Base-by-base conservation (phyloP, 257 asterid species). In the Fraxinus excelsior region DNA sequence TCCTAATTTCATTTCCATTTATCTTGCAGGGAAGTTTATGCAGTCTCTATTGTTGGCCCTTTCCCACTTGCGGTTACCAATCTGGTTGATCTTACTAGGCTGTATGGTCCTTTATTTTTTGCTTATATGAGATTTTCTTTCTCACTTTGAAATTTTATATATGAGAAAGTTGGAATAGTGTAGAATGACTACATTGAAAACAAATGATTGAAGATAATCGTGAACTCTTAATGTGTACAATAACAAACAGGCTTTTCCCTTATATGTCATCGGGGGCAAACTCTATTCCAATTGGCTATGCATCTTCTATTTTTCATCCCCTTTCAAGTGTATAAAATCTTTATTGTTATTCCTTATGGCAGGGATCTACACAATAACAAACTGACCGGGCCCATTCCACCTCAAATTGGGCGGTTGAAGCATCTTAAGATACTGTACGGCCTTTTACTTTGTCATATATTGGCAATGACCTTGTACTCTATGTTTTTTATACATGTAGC, bases 351-450 rank as follows among this genome's bases (percentile, higher is more conserved):
- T 78, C 77, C 42, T 34, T 73, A 58, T 80, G 85, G 80, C 97
- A 96, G 99, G 94, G 99, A 96, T 81, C 87, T 96, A 14, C 99
- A 96, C 44, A 96, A 96, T 76, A 96, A 96, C 95, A 96, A 96
- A 88, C 85, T 96, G 78, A 93, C 97, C 1, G 99, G 98, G 70
- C 98, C 97, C 35, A 94, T 96, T 76, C 98, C 98, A 79, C 85
- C 97, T 56, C 98, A 93, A 85, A 96, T 96, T 67, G 98, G 94
- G 76, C 94, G 97, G 29, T 80, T 96, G 92, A 96, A 88, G 91
- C 98, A 91, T 85, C 97, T 96, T 74, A 93, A 90, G 86, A 96
- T 91, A 80, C 96, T 96, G 99, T 96, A 96, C 42, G 21, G n/a
- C 79, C 77, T 83, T 60, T 79, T 66, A 70, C 85, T 82, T 74